Conservation (phyloP, 495 filamentous ascomycete genomes). For the Staphylotrichum tortipilum region DNA sequence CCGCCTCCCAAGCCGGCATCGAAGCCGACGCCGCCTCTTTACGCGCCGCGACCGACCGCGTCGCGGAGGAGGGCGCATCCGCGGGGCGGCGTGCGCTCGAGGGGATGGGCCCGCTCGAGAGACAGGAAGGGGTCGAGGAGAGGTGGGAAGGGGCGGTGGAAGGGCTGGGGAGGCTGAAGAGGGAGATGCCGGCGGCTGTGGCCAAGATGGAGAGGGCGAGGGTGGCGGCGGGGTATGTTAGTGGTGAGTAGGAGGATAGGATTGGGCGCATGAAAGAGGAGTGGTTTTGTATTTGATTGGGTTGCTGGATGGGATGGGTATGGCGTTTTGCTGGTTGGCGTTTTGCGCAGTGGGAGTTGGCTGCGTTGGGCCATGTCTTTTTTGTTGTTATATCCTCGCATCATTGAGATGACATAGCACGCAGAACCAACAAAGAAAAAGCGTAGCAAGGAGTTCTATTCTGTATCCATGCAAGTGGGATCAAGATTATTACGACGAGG, state of each 20-base stretch:
- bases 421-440: too few species aligned
- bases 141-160: slow-evolving; percentile 44
- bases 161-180: slow-evolving; percentile 45
- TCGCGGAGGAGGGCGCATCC: slow-evolving; percentile 12
- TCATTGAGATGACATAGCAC: too few species aligned
- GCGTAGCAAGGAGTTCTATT: slow-evolving; percentile 12
- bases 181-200: slow-evolving; percentile 59
- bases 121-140: slow-evolving; percentile 42
- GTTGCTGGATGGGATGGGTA: background rate
- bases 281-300: background rate
- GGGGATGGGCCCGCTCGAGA: slow-evolving; percentile 30
- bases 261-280: too few species aligned
- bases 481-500: slow-evolving; percentile 5
- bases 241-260: slow-evolving; percentile 31
- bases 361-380: too few species aligned
- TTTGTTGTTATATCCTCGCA: too few species aligned
- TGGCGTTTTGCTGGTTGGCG: background rate
- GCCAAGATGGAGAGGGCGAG: slow-evolving; percentile 71
- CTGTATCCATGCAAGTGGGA: slow-evolving; percentile 7
- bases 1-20: slow-evolving; percentile 37
- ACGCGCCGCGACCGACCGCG: slow-evolving; percentile 18
- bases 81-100: slow-evolving; percentile 16
- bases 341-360: too few species aligned
- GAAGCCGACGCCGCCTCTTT: slow-evolving; percentile 41
- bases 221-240: slow-evolving; percentile 54